Conservation (phyloP, 192 early-diverging fungal genomes). For the Linnemannia hyalina region DNA sequence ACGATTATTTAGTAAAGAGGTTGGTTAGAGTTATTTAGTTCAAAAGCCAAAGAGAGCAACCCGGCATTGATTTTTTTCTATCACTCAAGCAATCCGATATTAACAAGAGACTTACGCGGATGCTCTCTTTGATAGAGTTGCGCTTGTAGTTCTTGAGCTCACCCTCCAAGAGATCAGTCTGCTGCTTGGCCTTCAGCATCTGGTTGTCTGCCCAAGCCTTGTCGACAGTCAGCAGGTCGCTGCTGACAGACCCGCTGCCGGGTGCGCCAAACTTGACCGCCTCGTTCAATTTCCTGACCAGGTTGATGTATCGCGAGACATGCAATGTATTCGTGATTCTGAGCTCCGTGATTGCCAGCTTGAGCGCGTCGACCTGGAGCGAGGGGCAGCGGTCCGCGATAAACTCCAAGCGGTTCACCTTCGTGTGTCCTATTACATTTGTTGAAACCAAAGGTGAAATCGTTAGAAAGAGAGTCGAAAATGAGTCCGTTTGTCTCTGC, state of each 20-base stretch:
- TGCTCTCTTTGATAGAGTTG: constrained; percentile 87
- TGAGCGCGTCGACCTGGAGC: constrained; percentile 76
- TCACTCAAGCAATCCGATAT: background rate
- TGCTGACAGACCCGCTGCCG: constrained; percentile 25
- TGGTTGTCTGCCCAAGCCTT: constrained; percentile 65
- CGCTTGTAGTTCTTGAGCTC: constrained; percentile 86
- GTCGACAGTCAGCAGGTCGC: constrained; percentile 59
- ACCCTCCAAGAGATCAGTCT: constrained; percentile 74
- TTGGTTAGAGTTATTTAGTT: background rate
- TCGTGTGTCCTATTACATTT: constrained; percentile 69
- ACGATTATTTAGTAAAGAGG: background rate
- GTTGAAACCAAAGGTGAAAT: background rate
- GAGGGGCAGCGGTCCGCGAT: constrained; percentile 79
- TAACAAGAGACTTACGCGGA: constrained; percentile 69
- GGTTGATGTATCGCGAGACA: constrained; percentile 61
- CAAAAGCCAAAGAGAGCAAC: background rate
- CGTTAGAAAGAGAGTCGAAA: background rate
- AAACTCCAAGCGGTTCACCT: constrained; percentile 77
- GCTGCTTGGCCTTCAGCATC: constrained; percentile 57
- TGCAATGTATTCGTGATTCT: constrained; percentile 60
- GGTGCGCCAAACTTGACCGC: constrained; percentile 50
- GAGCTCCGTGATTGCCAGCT: constrained; percentile 72
- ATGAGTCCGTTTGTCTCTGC: no score
- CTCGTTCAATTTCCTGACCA: constrained; percentile 70
- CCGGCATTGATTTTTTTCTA: no score